Percentiles rank a stretch among this genome's conserved stretches.
Evolutionary conservation across 1,284 basidiomycete species (phyloP).

Genomic region (Mycosarcoma maydis): DNA sequence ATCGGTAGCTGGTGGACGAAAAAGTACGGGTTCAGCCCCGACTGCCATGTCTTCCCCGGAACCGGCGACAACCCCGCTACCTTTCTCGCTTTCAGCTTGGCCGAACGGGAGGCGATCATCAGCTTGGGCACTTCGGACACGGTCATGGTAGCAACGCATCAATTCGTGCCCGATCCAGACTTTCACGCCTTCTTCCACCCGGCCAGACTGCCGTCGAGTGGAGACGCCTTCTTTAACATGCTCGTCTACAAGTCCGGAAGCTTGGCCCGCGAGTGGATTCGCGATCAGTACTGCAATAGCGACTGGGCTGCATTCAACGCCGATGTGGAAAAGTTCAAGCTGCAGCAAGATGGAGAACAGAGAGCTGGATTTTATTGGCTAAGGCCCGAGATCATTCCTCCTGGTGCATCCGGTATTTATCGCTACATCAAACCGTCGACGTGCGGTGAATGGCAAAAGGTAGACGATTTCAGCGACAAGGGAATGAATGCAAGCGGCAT

Average conservation of each 20-base stretch:
- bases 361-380: slow-evolving; percentile 77
- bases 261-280: slow-evolving; percentile 76
- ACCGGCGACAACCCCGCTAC: slow-evolving; percentile 93
- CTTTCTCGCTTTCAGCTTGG: slow-evolving; percentile 75
- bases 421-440: slow-evolving; percentile 70
- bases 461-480: slow-evolving; percentile 66
- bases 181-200: slow-evolving; percentile 71
- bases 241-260: slow-evolving; percentile 69
- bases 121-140: slow-evolving; percentile 93
- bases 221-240: slow-evolving; percentile 68
- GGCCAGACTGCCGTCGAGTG: slow-evolving; percentile 47
- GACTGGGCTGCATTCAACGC: slow-evolving; percentile 80
- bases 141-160: slow-evolving; percentile 75
- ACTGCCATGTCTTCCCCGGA: slow-evolving; percentile 83
- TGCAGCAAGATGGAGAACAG: slow-evolving; percentile 6
- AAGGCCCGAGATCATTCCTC: slow-evolving; percentile 82
- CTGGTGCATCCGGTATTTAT: slow-evolving; percentile 76
- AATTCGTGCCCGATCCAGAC: slow-evolving; percentile 69
- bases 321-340: slow-evolving; percentile 69
- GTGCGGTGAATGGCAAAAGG: slow-evolving; percentile 47
- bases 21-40: slow-evolving; percentile 79
- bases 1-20: slow-evolving; percentile 78
- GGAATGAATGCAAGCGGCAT: slow-evolving; percentile 80
- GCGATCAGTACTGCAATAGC: slow-evolving; percentile 74
- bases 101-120: slow-evolving; percentile 84